Evolutionary conservation across 129 eudicot species (phyloP).

Genomic region (Scalesia atractyloides): DNA sequence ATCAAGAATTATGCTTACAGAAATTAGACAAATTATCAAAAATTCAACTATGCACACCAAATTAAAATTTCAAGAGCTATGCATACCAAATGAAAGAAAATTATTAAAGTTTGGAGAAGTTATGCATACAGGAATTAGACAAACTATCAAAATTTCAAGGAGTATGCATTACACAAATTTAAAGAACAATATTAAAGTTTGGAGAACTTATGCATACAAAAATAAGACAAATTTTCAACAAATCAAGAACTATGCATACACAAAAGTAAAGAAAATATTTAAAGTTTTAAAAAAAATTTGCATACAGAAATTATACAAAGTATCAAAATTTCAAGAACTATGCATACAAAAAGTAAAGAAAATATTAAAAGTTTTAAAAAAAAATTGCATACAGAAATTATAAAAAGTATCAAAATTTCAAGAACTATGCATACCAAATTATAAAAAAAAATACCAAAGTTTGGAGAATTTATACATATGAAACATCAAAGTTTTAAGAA

Average conservation of each 20-base stretch:
- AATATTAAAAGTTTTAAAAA: no score
- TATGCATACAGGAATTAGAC: not conserved
- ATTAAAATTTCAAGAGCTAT: not conserved
- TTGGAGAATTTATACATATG: not conserved
- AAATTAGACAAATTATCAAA: slow-evolving; percentile 1
- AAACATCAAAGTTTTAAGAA: slow-evolving; percentile 5
- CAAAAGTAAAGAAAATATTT: no score
- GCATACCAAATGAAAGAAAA: not conserved
- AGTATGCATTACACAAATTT: not conserved
- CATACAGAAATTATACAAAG: no score
- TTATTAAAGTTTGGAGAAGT: slow-evolving; percentile 9
- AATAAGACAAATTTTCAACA: not conserved
- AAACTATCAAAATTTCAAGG: slow-evolving; percentile 15
- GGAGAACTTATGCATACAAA: slow-evolving; percentile 2
- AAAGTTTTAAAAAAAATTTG: no score
- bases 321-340: not conserved
- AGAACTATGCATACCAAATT: no score
- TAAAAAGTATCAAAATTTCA: no score
- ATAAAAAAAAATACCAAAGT: no score
- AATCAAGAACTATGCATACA: not conserved
- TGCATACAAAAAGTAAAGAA: not conserved
- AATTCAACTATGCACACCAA: not conserved
- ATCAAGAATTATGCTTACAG: slow-evolving; percentile 13
- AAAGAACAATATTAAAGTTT: not conserved
- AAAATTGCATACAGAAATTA: no score